A percentile compares a stretch with the other conserved stretches of the same genome.
phyloP scores from a whole-genome alignment of 352 stramenopile species.

The Albugo laibachii region DNA sequence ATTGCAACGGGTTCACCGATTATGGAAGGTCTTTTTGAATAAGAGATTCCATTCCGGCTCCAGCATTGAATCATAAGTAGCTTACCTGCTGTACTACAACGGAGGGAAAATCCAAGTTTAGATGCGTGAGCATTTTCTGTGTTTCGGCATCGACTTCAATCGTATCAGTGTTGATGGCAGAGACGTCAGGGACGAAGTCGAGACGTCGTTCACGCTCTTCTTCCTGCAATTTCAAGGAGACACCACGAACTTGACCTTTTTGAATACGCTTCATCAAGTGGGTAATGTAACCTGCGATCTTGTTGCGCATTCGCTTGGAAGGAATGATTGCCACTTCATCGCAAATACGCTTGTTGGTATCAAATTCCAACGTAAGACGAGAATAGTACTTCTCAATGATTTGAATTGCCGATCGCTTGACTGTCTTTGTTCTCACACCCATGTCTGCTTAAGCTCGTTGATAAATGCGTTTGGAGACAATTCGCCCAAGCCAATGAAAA shows the following conservation, averaged over 20 bases:
- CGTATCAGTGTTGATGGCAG: constrained; percentile 81
- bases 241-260: constrained; percentile 96
- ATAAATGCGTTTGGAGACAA: constrained; percentile 6
- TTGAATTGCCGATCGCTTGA: constrained; percentile 98
- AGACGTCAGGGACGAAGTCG: constrained; percentile 99
- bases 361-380: constrained; percentile 98
- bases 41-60: too few relatives aligned
- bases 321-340: constrained; percentile 97
- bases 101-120: constrained; percentile 85
- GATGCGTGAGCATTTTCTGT: constrained; percentile 91
- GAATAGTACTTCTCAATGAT: constrained; percentile 99
- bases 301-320: constrained; percentile 99
- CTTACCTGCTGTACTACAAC: constrained; percentile 77
- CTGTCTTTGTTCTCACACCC: constrained; percentile 99
- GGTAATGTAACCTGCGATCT: constrained; percentile 99
- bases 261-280: constrained; percentile 99
- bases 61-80: too few relatives aligned
- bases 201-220: constrained; percentile 98
- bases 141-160: constrained; percentile 98
- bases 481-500: background rate
- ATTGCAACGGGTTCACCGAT: too few relatives aligned
- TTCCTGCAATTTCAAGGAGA: constrained; percentile 99
- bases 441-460: constrained; percentile 43
- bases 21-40: too few relatives aligned
- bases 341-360: constrained; percentile 98